These are phyloP conservation scores for Phytophthora citrophthora DNA, from an alignment of 352 stramenopile species.

Conservation along the genomic window DNA sequence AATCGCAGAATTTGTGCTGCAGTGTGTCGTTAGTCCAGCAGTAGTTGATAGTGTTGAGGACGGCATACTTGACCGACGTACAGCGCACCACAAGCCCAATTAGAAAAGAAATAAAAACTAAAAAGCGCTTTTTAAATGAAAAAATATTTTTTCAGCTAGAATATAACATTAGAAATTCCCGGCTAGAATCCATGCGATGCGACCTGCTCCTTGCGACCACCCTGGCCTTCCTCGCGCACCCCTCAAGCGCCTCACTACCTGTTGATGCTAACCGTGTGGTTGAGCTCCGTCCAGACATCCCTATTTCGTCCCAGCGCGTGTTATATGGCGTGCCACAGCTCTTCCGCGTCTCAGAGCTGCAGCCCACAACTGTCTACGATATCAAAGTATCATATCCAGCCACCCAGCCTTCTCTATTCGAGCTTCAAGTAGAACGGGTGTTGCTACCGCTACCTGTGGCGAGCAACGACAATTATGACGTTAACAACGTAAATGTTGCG, in stretches of 20 bases:
- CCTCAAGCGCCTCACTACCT: background rate
- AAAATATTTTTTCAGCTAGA: too few relatives aligned
- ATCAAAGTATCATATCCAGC: slow-evolving; percentile 83
- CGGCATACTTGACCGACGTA: slow-evolving; percentile 41
- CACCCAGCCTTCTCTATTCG: slow-evolving; percentile 60
- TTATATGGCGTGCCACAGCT: slow-evolving; percentile 52
- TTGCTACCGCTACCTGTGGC: slow-evolving; percentile 30
- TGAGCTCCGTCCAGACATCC: slow-evolving; percentile 53
- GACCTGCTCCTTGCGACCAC: slow-evolving; percentile 4
- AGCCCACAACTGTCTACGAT: slow-evolving; percentile 60
- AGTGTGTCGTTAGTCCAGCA: slow-evolving; percentile 46
- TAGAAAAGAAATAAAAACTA: too few relatives aligned
- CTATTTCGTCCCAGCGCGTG: slow-evolving; percentile 43
- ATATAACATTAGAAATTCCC: too few relatives aligned
- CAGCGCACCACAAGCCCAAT: background rate
- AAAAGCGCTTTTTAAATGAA: too few relatives aligned
- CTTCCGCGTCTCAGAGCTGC: slow-evolving; percentile 61
- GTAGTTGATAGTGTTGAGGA: slow-evolving; percentile 54
- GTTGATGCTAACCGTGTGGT: background rate
- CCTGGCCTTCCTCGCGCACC: slow-evolving; percentile 4
- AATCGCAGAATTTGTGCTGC: slow-evolving; percentile 43
- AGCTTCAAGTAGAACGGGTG: slow-evolving; percentile 52
- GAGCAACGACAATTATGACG: slow-evolving; percentile 10
- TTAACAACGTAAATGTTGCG: slow-evolving; percentile 22
- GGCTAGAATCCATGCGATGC: too few relatives aligned